Percentiles rank a stretch among this genome's conserved stretches.
Evolutionary conservation across 192 early-diverging fungal species (phyloP).

Genomic region (Oehlia diaphana): DNA sequence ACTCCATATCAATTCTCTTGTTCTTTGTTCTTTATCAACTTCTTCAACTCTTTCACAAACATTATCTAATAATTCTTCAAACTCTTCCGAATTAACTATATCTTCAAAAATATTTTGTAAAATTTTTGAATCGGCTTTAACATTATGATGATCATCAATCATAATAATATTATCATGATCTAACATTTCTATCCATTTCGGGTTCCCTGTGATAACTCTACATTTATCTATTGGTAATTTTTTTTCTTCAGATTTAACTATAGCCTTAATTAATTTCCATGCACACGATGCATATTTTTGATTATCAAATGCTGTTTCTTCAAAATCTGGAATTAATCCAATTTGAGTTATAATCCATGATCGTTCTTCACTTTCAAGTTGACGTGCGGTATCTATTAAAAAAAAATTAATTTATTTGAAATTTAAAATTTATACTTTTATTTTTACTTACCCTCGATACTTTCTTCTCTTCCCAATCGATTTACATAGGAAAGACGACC

Average conservation of each 20-base stretch:
- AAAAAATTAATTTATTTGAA: neutral
- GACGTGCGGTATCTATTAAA: neutral
- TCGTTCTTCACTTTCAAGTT: constrained; percentile 8
- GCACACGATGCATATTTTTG: constrained; percentile 29
- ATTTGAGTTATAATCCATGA: constrained; percentile 16
- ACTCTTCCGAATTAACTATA: constrained; percentile 3
- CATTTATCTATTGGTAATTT: constrained; percentile 6
- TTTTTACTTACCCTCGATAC: constrained; percentile 8
- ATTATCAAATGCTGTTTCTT: constrained; percentile 25
- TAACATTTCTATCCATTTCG: constrained; percentile 1
- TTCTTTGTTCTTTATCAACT: constrained; percentile 29
- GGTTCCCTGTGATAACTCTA: constrained; percentile 20
- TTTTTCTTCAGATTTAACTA: constrained; percentile 12
- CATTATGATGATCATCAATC: constrained; percentile 1
- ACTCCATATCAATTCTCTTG: constrained; percentile 29
- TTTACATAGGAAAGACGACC: constrained; percentile 22
- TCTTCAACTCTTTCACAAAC: constrained; percentile 25
- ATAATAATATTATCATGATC: constrained; percentile 29
- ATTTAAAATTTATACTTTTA: neutral
- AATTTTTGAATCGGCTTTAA: constrained; percentile 28
- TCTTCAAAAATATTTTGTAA: constrained; percentile 21
- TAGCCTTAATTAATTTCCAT: constrained; percentile 18
- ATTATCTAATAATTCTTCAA: constrained; percentile 22
- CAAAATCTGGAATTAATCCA: constrained; percentile 26
- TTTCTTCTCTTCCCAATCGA: constrained; percentile 17